These are phyloP conservation scores for Apodospora peruviana DNA, from an alignment of 495 filamentous ascomycete species.

Conservation along the genomic window DNA sequence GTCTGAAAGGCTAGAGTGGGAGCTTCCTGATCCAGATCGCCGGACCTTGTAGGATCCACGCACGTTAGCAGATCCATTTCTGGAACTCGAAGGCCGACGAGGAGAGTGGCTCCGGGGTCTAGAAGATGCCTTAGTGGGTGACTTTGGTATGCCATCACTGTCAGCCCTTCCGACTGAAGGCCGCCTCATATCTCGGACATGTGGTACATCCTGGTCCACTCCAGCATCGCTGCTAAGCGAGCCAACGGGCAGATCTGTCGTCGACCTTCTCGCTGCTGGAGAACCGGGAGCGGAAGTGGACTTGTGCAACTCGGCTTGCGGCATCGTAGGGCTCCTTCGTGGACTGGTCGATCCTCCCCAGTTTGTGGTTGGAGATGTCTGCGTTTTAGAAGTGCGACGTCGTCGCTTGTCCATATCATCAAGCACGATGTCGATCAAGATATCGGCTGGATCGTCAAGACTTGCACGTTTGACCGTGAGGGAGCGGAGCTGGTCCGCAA, in stretches of 20 bases:
- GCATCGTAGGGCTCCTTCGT: constrained; percentile 47
- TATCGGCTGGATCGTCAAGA: constrained; percentile 83
- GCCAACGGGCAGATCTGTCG: constrained; percentile 38
- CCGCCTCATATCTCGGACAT: constrained; percentile 27
- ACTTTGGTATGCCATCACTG: constrained; percentile 34
- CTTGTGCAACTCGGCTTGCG: constrained; percentile 51
- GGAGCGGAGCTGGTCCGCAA: constrained; percentile 86
- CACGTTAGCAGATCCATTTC: constrained; percentile 58
- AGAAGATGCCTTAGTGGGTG: constrained; percentile 31
- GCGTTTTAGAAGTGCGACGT: constrained; percentile 77
- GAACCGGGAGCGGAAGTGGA: constrained; percentile 60
- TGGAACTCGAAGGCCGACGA: constrained; percentile 63
- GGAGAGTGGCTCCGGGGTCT: constrained; percentile 75
- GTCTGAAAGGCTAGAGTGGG: constrained; percentile 76
- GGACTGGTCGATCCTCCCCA: constrained; percentile 60
- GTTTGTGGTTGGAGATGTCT: constrained; percentile 66
- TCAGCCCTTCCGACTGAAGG: constrained; percentile 34
- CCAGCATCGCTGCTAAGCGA: constrained; percentile 39
- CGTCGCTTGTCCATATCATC: constrained; percentile 93
- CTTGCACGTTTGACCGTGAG: constrained; percentile 83
- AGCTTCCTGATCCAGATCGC: constrained; percentile 85
- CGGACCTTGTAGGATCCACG: constrained; percentile 64
- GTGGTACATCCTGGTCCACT: constrained; percentile 27
- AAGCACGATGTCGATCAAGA: constrained; percentile 85
- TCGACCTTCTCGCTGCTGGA: constrained; percentile 49